phyloP scores from a whole-genome alignment of 2,329 filamentous ascomycete genomes.

The Fusarium graminum region DNA sequence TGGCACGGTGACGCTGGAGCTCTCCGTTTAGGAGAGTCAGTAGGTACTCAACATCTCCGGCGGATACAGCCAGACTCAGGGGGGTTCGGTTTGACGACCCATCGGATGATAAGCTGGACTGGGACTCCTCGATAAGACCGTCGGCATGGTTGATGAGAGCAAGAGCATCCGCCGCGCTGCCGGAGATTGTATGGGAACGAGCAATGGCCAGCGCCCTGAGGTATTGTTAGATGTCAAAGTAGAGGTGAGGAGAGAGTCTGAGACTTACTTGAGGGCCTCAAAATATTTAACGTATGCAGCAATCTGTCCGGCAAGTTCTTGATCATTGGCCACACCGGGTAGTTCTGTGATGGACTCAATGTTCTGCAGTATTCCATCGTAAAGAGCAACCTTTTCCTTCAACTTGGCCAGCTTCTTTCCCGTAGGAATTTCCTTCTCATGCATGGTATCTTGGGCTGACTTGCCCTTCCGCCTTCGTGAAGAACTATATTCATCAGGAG shows the following conservation, averaged over 20 bases:
- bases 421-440: conserved; percentile 72
- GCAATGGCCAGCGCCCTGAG: conserved; percentile 84
- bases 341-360: conserved; percentile 91
- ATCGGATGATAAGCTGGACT: conserved; percentile 58
- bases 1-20: conserved; percentile 83
- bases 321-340: conserved; percentile 88
- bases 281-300: conserved; percentile 86
- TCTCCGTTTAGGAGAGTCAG: conserved; percentile 74
- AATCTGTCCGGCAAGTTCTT: conserved; percentile 80
- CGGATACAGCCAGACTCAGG: conserved; percentile 76
- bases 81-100: conserved; percentile 56
- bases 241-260: not conserved
- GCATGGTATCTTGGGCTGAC: conserved; percentile 55
- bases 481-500: conserved; percentile 65
- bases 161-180: conserved; percentile 82
- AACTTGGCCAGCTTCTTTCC: conserved; percentile 83
- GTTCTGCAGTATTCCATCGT: conserved; percentile 91
- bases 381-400: conserved; percentile 88
- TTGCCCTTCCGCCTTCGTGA: conserved; percentile 64
- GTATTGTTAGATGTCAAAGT: conserved; percentile 27
- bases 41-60: conserved; percentile 70
- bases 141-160: conserved; percentile 82
- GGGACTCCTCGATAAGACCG: conserved; percentile 69
- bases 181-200: conserved; percentile 82
- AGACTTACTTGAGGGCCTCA: conserved; percentile 81